Evolutionary conservation across 768 basidiomycete species (phyloP).

Genomic region (Trametes cubensis): DNA sequence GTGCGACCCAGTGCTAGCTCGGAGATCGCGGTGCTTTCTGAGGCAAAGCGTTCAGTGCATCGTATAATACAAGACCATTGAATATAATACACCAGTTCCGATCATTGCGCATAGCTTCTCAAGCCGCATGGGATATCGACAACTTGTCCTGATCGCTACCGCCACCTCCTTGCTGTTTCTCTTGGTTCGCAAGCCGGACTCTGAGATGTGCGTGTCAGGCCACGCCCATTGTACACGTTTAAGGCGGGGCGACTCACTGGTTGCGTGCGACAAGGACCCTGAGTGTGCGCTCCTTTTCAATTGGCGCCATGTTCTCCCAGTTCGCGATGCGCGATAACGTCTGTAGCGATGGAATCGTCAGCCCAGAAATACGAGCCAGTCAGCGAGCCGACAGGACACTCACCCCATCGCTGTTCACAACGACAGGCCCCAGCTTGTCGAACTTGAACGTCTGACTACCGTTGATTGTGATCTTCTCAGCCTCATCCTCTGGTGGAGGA

Average conservation of each 20-base stretch:
- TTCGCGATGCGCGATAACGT: constrained; percentile 68
- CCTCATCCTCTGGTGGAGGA: constrained; percentile 8
- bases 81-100: neutral
- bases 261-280: constrained; percentile 57
- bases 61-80: neutral
- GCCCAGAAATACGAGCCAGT: neutral
- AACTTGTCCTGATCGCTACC: constrained; percentile 1
- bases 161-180: constrained; percentile 6
- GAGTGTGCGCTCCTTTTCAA: constrained; percentile 59
- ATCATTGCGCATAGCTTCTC: neutral
- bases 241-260: constrained; percentile 27
- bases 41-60: neutral
- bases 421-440: constrained; percentile 65
- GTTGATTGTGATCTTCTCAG: constrained; percentile 18
- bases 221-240: neutral
- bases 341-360: constrained; percentile 35
- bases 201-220: constrained; percentile 2
- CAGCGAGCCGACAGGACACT: constrained; percentile 22
- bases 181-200: constrained; percentile 25
- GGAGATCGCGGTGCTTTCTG: too few relatives aligned
- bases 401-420: constrained; percentile 70
- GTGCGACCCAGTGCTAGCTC: too few relatives aligned
- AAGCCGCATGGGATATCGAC: constrained; percentile 34
- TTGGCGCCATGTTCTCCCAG: constrained; percentile 59
- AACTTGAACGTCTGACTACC: constrained; percentile 45